These are phyloP conservation scores for Spathaspora boniae DNA, from an alignment of 805 yeast species.

Conservation along the genomic window DNA sequence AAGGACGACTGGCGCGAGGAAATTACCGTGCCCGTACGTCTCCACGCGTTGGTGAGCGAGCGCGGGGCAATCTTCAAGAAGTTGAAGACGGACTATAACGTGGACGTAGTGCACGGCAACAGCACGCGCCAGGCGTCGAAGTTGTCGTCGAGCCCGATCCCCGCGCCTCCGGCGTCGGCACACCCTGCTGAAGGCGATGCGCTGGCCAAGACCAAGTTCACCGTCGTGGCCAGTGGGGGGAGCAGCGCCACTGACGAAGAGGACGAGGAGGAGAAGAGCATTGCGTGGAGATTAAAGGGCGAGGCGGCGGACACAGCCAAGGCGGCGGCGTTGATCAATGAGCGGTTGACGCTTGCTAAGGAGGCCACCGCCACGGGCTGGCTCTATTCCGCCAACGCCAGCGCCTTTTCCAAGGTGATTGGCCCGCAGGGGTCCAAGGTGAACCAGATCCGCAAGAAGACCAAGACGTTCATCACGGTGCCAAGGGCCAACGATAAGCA, in stretches of 20 bases:
- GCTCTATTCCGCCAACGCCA: constrained; percentile 54
- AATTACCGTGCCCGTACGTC: constrained; percentile 53
- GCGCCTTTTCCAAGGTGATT: constrained; percentile 59
- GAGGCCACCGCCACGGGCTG: constrained; percentile 52
- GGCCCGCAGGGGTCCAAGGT: constrained; percentile 76
- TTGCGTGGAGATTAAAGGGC: constrained; percentile 71
- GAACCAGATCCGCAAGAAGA: constrained; percentile 54
- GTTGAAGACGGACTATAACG: constrained; percentile 49
- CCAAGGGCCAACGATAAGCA: constrained; percentile 57
- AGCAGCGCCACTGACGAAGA: constrained; percentile 20
- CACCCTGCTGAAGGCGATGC: constrained; percentile 35
- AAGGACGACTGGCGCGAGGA: constrained; percentile 55
- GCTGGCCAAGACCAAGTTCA: constrained; percentile 41
- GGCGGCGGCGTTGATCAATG: constrained; percentile 50
- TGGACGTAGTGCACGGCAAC: constrained; percentile 60
- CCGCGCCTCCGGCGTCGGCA: constrained; percentile 46
- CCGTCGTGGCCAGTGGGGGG: constrained; percentile 35
- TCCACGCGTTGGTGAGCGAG: constrained; percentile 62
- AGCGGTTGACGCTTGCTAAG: constrained; percentile 45
- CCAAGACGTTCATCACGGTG: constrained; percentile 57
- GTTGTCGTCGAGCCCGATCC: constrained; percentile 41
- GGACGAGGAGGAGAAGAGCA: constrained; percentile 24
- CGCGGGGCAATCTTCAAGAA: constrained; percentile 60
- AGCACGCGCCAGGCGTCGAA: constrained; percentile 47
- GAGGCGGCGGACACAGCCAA: constrained; percentile 44